Evolutionary conservation across 805 yeast species (phyloP), one percentile per base, ranked within the genome.

Genomic region (Yarrowia porcina): DNA sequence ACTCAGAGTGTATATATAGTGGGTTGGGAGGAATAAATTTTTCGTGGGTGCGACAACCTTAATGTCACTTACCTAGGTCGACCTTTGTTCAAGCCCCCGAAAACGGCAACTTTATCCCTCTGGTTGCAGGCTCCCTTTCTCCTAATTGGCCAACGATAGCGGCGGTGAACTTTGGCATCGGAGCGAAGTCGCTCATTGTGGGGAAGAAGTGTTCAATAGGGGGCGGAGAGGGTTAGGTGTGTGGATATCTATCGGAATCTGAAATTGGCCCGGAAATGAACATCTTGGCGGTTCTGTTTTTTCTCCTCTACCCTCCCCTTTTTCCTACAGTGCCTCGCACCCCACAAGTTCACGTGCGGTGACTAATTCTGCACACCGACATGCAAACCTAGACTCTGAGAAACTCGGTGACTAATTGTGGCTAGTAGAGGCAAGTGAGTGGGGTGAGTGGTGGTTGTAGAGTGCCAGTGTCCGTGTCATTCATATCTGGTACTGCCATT

Each of bases 1-100:
- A 56, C 21, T 41, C 61, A 39, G 49, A 56, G 39, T 56, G 61
- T 56, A 56, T 56, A 56, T 56, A 56, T 56, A 56, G 61, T 36
- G 36, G 17, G 47, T 36, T 54, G 61, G 57, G 57, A 49, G 57
- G 57, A 33, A 49, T 35, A 49, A 49, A 21, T 49, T 49, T 49
- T 49, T 28, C 28, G 18, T 23, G n/a, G 28, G 17, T 21, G 13
- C 17, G 1, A 10, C 25, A 52, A 52, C 30, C 33, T 52, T 23
- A 52, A 13, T 36, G 4, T 35, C n/a, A 23, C n/a, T 10, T 20
- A 15, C 27, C 56, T 49, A 27, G 12, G 39, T 47, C 38, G 30
- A 2, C 20, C 56, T 36, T 28, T 30, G 28, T 52, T 13, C 28
- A 7, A n/a, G 21, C 33, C 21, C 57, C 59, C 59, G 59, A 52